A percentile compares a stretch with the other conserved stretches of the same genome.
Evolutionary conservation across 805 yeast genomes (phyloP).

Genomic region (Ogataea pignaliae): DNA sequence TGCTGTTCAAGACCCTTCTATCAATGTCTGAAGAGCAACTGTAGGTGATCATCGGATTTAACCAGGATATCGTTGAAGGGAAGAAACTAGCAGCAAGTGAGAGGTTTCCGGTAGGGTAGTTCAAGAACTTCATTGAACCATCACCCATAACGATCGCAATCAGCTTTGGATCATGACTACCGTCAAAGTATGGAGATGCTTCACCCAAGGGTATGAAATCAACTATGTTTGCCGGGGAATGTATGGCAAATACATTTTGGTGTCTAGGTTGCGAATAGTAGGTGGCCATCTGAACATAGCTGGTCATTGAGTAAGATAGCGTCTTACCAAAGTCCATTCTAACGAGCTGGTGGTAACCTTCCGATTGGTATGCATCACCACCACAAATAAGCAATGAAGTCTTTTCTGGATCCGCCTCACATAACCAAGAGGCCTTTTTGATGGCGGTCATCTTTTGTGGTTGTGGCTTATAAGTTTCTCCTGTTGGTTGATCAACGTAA

Average conservation of each 20-base stretch:
- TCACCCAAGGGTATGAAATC: slow-evolving; percentile 52
- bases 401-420: slow-evolving; percentile 73
- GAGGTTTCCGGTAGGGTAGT: slow-evolving; percentile 51
- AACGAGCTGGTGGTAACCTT: slow-evolving; percentile 42
- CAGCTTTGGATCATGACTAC: slow-evolving; percentile 71
- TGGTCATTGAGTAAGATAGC: slow-evolving; percentile 72
- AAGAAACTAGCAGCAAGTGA: slow-evolving; percentile 54
- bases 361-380: slow-evolving; percentile 46
- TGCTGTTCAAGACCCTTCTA: slow-evolving; percentile 25
- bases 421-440: slow-evolving; percentile 66
- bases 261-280: slow-evolving; percentile 62
- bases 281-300: slow-evolving; percentile 77
- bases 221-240: slow-evolving; percentile 38
- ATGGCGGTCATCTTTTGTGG: slow-evolving; percentile 37
- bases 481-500: slow-evolving; percentile 51
- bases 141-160: slow-evolving; percentile 54
- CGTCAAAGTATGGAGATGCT: slow-evolving; percentile 71
- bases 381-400: slow-evolving; percentile 72
- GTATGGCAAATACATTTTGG: slow-evolving; percentile 53
- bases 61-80: slow-evolving; percentile 78
- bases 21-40: slow-evolving; percentile 44
- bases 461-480: slow-evolving; percentile 17
- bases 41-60: slow-evolving; percentile 65
- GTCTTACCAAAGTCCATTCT: slow-evolving; percentile 76
- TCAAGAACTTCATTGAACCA: slow-evolving; percentile 61